Base-by-base conservation (phyloP, 257 asterid species). In the Solanum rostratum region DNA sequence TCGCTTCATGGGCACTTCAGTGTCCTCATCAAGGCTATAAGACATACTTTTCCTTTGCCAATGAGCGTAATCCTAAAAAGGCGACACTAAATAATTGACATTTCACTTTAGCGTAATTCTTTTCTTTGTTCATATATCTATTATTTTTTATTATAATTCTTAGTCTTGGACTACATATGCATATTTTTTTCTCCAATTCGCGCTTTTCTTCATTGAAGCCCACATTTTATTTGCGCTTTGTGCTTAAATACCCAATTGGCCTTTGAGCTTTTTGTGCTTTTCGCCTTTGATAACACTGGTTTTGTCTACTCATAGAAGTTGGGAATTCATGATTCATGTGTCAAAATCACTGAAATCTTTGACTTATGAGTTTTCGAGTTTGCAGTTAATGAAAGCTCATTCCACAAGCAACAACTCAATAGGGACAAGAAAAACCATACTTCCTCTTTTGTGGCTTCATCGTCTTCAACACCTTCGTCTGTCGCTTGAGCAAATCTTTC, bases 401-500 rank as follows among this genome's bases (percentile, higher is more conserved):
- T 62, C 50, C 45, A 29, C 15, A 66, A 49, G 85, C 29, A 49
- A 68, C 81, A 83, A 76, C n/a, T 85, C 59, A 78, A 63, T 14
- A 43, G 76, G 78, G 80, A 69, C 43, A 84, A 83, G 54, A 9
- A 62, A 37, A 3, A 65, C 37, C 68, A 82, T 85, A 97, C 99
- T 90, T 97, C 99, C 68, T 95, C 98, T 91, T 95, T 97, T 66
- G 92, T 88, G 12, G 86, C 94, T 87, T 86, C 93, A 60, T 84
- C 97, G 30, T 89, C 97, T 41, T 60, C 93, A 68, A 78, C 91
- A 89, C 85, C 90, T 43, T 89, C 97, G 46, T 59, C 84, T 83
- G 41, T 91, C 66, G 93, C 96, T 87, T 93, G 91, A 85, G 97
- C 88, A 91, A 90, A 97, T 82, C 92, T 92, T 88, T 97, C 99